A percentile compares a stretch with the other conserved stretches of the same genome.
Evolutionary conservation across 106 monocot species (phyloP).

Genomic region (Narthecium ossifragum): DNA sequence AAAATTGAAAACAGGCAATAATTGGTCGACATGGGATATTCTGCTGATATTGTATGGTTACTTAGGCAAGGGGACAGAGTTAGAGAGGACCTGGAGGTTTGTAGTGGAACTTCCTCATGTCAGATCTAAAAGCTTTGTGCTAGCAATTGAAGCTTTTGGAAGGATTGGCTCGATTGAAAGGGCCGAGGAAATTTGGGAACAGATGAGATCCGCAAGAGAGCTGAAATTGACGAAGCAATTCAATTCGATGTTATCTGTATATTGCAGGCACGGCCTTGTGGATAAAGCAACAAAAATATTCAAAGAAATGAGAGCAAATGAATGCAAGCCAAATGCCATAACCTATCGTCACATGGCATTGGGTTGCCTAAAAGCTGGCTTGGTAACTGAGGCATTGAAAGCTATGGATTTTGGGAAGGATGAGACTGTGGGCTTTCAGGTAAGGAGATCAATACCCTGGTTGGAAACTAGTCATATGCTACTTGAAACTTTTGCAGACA

Average conservation of each 20-base stretch:
- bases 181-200: conserved; percentile 78
- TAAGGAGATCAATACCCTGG: conserved; percentile 84
- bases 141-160: conserved; percentile 87
- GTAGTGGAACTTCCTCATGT: conserved; percentile 67
- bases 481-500: conserved; percentile 51
- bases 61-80: conserved; percentile 53
- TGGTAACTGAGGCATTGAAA: conserved; percentile 59
- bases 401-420: conserved; percentile 54
- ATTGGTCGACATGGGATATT: conserved; percentile 92
- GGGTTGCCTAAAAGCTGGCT: conserved; percentile 70
- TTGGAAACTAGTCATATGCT: conserved; percentile 70
- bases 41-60: conserved; percentile 87
- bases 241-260: conserved; percentile 82
- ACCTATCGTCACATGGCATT: conserved; percentile 87
- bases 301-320: conserved; percentile 64
- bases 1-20: conserved; percentile 52
- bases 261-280: conserved; percentile 60
- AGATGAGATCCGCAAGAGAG: conserved; percentile 38
- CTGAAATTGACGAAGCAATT: conserved; percentile 48
- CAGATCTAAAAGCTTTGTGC: conserved; percentile 55
- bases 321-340: conserved; percentile 87
- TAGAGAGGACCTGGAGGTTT: conserved; percentile 67
- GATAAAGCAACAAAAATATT: conserved; percentile 59
- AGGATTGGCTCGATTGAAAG: conserved; percentile 27
- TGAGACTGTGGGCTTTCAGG: conserved; percentile 41